These are phyloP conservation scores for Hypomontagnella monticulosa DNA, from an alignment of 495 filamentous ascomycete genomes.

Conservation along the genomic window DNA sequence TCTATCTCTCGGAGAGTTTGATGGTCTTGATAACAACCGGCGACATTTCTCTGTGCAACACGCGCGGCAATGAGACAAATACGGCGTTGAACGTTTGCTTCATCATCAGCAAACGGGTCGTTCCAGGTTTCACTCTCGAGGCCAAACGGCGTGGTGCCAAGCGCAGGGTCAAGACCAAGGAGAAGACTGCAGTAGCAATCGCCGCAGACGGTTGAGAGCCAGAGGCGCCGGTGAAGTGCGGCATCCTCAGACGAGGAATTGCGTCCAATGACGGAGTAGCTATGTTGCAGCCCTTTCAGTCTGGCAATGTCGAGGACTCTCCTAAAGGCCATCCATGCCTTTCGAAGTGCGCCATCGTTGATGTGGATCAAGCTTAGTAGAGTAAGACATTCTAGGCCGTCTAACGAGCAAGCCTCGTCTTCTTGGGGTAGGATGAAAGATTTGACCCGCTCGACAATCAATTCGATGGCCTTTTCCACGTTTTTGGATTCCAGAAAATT, in stretches of 20 bases:
- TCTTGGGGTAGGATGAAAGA: slow-evolving; percentile 5
- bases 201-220: slow-evolving; percentile 15
- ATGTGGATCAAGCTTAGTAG: slow-evolving; percentile 18
- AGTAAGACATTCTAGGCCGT: slow-evolving; percentile 14
- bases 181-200: slow-evolving; percentile 30
- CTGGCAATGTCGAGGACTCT: slow-evolving; percentile 20
- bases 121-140: slow-evolving; percentile 14
- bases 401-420: not conserved
- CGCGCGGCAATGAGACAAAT: slow-evolving; percentile 4
- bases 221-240: slow-evolving; percentile 10
- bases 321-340: slow-evolving; percentile 20
- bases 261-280: slow-evolving; percentile 7
- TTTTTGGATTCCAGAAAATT: not conserved
- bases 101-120: slow-evolving; percentile 12
- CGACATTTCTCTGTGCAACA: slow-evolving; percentile 3
- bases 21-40: not conserved
- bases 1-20: slow-evolving; percentile 4
- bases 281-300: slow-evolving; percentile 16
- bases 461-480: not conserved
- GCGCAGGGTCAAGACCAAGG: slow-evolving; percentile 16
- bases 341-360: slow-evolving; percentile 24
- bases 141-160: slow-evolving; percentile 16
- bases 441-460: slow-evolving; percentile 4
- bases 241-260: slow-evolving; percentile 2
- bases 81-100: slow-evolving; percentile 10